These are phyloP conservation scores for Geotrichum bryndzae DNA, from an alignment of 1,139 yeast genomes.

Conservation along the genomic window DNA sequence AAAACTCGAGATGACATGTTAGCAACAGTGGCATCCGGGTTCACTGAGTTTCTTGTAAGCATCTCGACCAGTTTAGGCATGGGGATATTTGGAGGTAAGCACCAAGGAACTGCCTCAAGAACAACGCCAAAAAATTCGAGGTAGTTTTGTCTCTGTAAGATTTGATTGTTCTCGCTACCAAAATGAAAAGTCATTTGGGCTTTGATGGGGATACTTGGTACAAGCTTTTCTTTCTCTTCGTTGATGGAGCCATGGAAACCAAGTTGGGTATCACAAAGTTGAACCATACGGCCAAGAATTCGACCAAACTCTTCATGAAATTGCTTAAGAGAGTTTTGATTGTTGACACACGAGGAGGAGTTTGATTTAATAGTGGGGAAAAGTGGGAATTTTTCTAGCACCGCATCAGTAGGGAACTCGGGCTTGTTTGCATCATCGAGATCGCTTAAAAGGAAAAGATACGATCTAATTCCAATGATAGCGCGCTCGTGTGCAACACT, in stretches of 20 bases:
- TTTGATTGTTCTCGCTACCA: slow-evolving; percentile 30
- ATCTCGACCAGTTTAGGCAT: slow-evolving; percentile 65
- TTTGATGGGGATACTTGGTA: slow-evolving; percentile 15
- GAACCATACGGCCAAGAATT: slow-evolving; percentile 53
- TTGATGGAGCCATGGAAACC: slow-evolving; percentile 26
- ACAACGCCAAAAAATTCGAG: slow-evolving; percentile 64
- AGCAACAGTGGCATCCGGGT: slow-evolving; percentile 55
- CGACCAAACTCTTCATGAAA: slow-evolving; percentile 69
- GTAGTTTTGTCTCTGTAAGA: slow-evolving; percentile 35
- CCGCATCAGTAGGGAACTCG: slow-evolving; percentile 53
- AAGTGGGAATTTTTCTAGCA: slow-evolving; percentile 14
- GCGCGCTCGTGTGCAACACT: slow-evolving; percentile 62
- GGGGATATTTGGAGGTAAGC: slow-evolving; percentile 48
- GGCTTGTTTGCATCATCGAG: slow-evolving; percentile 55
- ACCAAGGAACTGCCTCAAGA: slow-evolving; percentile 65
- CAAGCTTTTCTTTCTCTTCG: slow-evolving; percentile 22
- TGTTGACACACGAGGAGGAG: slow-evolving; percentile 16
- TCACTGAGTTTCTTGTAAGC: slow-evolving; percentile 69
- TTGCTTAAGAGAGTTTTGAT: slow-evolving; percentile 28
- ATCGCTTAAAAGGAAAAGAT: slow-evolving; percentile 63
- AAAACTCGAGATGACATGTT: slow-evolving; percentile 59
- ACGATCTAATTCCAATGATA: slow-evolving; percentile 64
- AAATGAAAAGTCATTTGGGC: slow-evolving; percentile 49
- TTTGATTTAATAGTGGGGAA: slow-evolving; percentile 15
- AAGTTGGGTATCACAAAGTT: slow-evolving; percentile 48